These are phyloP conservation scores for Collybiopsis confluens DNA, from an alignment of 768 basidiomycete genomes.

Conservation along the genomic window DNA sequence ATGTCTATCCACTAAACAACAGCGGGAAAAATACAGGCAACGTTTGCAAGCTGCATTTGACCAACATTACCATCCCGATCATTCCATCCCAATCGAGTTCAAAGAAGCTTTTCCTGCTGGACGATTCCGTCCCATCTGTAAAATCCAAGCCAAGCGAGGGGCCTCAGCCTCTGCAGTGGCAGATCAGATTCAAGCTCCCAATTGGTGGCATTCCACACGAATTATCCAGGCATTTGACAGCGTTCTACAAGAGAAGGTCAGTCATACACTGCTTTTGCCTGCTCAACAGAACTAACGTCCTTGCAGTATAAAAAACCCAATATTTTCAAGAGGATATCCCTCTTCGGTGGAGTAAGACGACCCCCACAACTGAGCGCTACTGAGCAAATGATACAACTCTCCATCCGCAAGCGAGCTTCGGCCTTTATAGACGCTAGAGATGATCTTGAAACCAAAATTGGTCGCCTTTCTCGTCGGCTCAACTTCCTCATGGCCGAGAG, in stretches of 20 bases:
- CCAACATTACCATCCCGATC: conserved; percentile 85
- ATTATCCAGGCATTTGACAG: conserved; percentile 89
- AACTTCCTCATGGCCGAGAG: conserved; percentile 92
- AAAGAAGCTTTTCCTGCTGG: conserved; percentile 94
- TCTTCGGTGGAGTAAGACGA: conserved; percentile 65
- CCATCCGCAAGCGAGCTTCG: conserved; percentile 90
- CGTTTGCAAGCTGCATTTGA: conserved; percentile 76
- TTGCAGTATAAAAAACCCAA: conserved; percentile 83
- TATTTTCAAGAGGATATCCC: conserved; percentile 78
- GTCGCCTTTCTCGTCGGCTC: conserved; percentile 75
- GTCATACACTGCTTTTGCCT: conserved; percentile 10
- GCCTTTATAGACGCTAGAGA: conserved; percentile 93
- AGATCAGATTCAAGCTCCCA: conserved; percentile 84
- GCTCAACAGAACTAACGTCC: conserved; percentile 6
- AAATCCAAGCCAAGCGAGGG: conserved; percentile 81
- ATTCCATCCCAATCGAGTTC: conserved; percentile 82
- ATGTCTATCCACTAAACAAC: conserved; percentile 70
- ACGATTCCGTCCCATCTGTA: conserved; percentile 85
- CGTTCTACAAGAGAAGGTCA: conserved; percentile 80
- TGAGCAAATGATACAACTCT: conserved; percentile 81
- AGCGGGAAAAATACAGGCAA: conserved; percentile 76
- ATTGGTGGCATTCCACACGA: conserved; percentile 92
- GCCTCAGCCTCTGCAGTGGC: conserved; percentile 78
- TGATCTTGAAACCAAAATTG: conserved; percentile 92
- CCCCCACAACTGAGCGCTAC: conserved; percentile 71